These are phyloP conservation scores for Colletotrichum musicola DNA, from an alignment of 2,329 filamentous ascomycete genomes.

Conservation along the genomic window DNA sequence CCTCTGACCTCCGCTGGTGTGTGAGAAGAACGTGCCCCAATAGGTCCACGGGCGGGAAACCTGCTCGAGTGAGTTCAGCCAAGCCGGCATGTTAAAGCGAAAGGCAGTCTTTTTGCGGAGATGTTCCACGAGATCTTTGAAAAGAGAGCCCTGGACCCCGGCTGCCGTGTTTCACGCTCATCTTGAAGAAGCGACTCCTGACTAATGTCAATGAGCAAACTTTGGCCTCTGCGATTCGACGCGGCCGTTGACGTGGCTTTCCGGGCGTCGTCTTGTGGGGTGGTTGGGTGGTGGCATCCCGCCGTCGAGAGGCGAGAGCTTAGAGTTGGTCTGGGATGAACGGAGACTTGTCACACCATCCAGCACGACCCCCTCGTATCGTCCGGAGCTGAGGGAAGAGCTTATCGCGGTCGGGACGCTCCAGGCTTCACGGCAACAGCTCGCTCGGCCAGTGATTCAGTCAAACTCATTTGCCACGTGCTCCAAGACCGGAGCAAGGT, in stretches of 20 bases:
- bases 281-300: neutral
- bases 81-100: slow-evolving; percentile 6
- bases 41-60: neutral
- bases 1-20: neutral
- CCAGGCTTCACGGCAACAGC: neutral
- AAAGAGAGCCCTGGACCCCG: neutral
- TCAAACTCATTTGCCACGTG: slow-evolving; percentile 21
- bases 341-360: slow-evolving; percentile 18
- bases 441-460: slow-evolving; percentile 18
- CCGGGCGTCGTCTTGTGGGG: too few species aligned
- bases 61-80: neutral
- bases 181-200: neutral
- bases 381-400: slow-evolving; percentile 20
- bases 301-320: neutral
- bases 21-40: slow-evolving; percentile 1
- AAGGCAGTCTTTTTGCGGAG: neutral
- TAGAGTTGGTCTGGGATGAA: slow-evolving; percentile 27
- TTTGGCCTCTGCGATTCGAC: neutral
- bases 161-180: slow-evolving; percentile 4
- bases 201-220: slow-evolving; percentile 8
- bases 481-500: slow-evolving; percentile 8
- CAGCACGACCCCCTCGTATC: slow-evolving; percentile 4
- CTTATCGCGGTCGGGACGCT: slow-evolving; percentile 11
- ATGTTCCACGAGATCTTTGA: neutral
- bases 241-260: neutral